Evolutionary conservation across 495 filamentous ascomycete genomes (phyloP).

Genomic region (Lepidopterella palustris): DNA sequence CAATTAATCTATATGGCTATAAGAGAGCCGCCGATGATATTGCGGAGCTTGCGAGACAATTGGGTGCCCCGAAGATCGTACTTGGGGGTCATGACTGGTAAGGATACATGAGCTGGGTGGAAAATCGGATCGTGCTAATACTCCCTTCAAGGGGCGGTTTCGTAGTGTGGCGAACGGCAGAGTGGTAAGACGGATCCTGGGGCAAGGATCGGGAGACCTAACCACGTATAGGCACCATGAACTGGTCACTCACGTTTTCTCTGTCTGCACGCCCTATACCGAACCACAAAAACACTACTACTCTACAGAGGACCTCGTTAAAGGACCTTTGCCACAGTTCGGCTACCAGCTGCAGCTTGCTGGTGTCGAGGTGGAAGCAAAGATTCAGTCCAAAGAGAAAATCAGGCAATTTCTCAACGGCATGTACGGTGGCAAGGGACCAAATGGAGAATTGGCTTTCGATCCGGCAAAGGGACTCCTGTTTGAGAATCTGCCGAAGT

Average conservation of each 20-base stretch:
- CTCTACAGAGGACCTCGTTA: constrained; percentile 50
- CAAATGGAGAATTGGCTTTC: constrained; percentile 50
- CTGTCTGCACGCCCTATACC: constrained; percentile 68
- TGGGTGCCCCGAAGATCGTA: constrained; percentile 56
- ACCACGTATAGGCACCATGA: constrained; percentile 62
- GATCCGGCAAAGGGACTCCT: constrained; percentile 50
- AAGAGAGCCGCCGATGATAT: constrained; percentile 68
- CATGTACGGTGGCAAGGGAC: constrained; percentile 58
- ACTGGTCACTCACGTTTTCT: constrained; percentile 65
- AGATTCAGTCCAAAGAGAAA: constrained; percentile 48
- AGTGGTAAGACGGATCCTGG: constrained; percentile 40
- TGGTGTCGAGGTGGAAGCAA: constrained; percentile 56
- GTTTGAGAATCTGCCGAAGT: constrained; percentile 45
- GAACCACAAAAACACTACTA: constrained; percentile 46
- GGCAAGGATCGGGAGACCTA: constrained; percentile 27
- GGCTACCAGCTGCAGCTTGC: constrained; percentile 76
- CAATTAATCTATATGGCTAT: constrained; percentile 53
- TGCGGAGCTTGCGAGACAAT: constrained; percentile 52
- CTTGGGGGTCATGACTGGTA: constrained; percentile 89
- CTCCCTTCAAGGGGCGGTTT: constrained; percentile 45
- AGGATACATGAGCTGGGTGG: constrained; percentile 9
- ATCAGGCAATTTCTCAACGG: constrained; percentile 62
- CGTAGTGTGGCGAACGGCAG: constrained; percentile 56
- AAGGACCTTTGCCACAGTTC: constrained; percentile 59
- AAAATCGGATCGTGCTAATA: constrained; percentile 7